These are phyloP conservation scores for Symbiodinium natans DNA, from an alignment of 73 alveolate species.

Conservation along the genomic window DNA sequence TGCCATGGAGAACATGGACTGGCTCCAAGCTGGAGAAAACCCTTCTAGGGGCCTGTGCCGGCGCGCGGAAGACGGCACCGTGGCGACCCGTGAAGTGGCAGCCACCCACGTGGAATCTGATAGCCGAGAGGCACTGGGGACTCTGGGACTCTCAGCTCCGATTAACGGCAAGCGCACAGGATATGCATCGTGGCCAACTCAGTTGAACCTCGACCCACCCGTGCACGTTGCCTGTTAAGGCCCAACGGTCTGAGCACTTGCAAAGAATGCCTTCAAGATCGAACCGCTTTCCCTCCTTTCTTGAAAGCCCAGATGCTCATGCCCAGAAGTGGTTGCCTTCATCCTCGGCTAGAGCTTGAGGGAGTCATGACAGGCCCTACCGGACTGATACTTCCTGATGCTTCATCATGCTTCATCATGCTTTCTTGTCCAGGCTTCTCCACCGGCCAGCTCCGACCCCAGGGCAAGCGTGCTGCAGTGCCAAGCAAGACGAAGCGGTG, in stretches of 20 bases:
- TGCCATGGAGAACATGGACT: too few relatives aligned
- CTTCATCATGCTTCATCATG: background rate
- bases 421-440: background rate
- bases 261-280: too few relatives aligned
- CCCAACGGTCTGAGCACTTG: too few relatives aligned
- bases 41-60: background rate
- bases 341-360: background rate
- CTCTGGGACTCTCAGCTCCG: too few relatives aligned
- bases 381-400: background rate
- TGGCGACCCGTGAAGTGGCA: background rate
- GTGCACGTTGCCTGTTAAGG: too few relatives aligned
- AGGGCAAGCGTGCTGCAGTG: background rate
- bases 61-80: slow-evolving; percentile 43
- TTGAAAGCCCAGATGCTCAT: background rate
- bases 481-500: background rate
- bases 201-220: too few relatives aligned
- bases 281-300: too few relatives aligned
- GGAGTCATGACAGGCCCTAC: background rate
- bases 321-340: background rate
- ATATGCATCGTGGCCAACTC: too few relatives aligned
- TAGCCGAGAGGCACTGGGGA: background rate
- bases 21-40: too few relatives aligned
- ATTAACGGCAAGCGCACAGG: too few relatives aligned
- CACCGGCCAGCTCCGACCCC: background rate
- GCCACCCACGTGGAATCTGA: background rate